These are phyloP conservation scores for Ceratobasidium theobromae DNA, from an alignment of 1,284 basidiomycete species.

Conservation along the genomic window DNA sequence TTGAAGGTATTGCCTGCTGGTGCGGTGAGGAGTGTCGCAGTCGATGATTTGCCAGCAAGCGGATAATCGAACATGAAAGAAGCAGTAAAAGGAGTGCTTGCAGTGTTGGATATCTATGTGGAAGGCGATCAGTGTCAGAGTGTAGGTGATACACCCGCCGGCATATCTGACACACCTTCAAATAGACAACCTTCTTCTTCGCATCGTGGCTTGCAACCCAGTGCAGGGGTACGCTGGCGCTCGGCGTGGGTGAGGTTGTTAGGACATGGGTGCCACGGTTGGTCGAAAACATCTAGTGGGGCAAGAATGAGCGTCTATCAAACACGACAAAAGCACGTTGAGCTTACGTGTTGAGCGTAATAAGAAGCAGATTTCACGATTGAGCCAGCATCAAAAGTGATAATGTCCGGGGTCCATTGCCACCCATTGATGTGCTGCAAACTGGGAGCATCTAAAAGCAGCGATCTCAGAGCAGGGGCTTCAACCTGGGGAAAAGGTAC, in stretches of 20 bases:
- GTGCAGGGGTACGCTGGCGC: conserved; percentile 42
- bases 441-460: conserved; percentile 38
- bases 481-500: neutral
- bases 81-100: conserved; percentile 41
- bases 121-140: neutral
- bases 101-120: conserved; percentile 43
- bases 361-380: conserved; percentile 46
- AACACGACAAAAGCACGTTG: neutral
- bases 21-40: conserved; percentile 33
- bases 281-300: conserved; percentile 43
- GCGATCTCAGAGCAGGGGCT: neutral
- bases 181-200: conserved; percentile 21
- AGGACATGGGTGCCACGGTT: conserved; percentile 46
- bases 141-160: neutral
- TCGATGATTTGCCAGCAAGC: neutral
- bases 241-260: conserved; percentile 42
- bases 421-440: conserved; percentile 45
- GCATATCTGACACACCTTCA: conserved; percentile 32
- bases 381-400: conserved; percentile 46
- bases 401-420: conserved; percentile 50
- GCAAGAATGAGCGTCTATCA: neutral
- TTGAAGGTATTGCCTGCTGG: neutral
- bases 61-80: conserved; percentile 44
- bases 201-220: conserved; percentile 44
- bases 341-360: conserved; percentile 44